Evolutionary conservation across 257 asterid genomes (phyloP), one percentile per base, ranked within the genome.

Genomic region (Handroanthus guayacan): DNA sequence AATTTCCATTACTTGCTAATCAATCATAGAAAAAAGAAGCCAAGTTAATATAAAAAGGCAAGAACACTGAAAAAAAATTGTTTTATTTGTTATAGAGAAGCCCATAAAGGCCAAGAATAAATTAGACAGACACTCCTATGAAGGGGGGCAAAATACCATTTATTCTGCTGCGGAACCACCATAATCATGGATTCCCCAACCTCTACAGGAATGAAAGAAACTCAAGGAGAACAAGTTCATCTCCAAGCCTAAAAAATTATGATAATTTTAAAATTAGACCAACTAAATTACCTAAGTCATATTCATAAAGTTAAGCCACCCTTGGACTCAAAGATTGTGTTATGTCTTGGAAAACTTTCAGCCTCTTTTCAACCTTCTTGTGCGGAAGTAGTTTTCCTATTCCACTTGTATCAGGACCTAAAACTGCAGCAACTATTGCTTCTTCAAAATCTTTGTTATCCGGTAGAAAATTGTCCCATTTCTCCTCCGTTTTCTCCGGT

Each of bases 331-430:
- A 72, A 9, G 92, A 83, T 60, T 74, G 67, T 5, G 98, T 92
- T 72, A 95, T 95, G 36, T 95, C 98, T 69, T 88, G 95, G 56
- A 95, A 95, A 73, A 92, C 99, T 82, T 87, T 92, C 55, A 95
- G 85, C 87, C 99, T 89, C 87, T 92, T 91, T 36, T 92, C 99
- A 14, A 86, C 84, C 87, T 91, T 89, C 65, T 76, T 83, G 48
- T 71, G 74, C n/a, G 52, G 43, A 14, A 14, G 17, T n/a, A 52
- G 0, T 13, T 0, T 47, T 9, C 3, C 10, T 1, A 58, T 25
- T 20, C 75, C 90, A 3, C 6, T 37, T 16, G 31, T 69, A 55
- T 25, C 73, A 12, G 82, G 7, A 5, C 88, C 92, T 64, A 92
- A 64, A 31, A 91, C 96, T 9, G 96, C 96, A 4, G 95, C 95